A percentile compares a stretch with the other conserved stretches of the same genome.
Conservation (phyloP, 2,329 filamentous ascomycete genomes). For the Epichloe typhina region DNA sequence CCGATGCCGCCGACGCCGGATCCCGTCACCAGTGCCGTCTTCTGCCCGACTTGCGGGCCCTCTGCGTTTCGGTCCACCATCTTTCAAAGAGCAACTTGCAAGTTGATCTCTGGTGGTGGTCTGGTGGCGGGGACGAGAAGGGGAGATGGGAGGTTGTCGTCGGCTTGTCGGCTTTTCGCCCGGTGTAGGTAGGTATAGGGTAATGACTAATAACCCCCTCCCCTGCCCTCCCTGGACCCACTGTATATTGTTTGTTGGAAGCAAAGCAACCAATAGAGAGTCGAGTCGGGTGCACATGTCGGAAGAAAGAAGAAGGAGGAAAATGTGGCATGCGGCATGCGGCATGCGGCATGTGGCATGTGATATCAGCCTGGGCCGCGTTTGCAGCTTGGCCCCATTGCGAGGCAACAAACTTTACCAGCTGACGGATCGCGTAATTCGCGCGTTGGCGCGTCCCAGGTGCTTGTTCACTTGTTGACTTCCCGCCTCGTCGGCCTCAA, state of each 20-base stretch:
- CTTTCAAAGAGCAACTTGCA: background rate
- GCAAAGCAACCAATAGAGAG: too few relatives aligned
- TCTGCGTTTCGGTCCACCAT: background rate
- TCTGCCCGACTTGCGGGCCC: background rate
- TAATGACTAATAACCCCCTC: too few relatives aligned
- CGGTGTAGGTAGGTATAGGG: too few relatives aligned
- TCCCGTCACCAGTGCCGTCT: slow-evolving; percentile 4
- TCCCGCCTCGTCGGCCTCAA: background rate
- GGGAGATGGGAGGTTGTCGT: too few relatives aligned
- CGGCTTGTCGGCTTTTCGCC: too few relatives aligned
- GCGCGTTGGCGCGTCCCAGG: background rate
- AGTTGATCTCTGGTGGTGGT: background rate
- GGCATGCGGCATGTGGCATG: background rate
- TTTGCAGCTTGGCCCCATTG: too few relatives aligned
- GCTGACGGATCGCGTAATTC: background rate
- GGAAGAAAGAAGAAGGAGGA: background rate
- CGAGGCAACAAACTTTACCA: too few relatives aligned
- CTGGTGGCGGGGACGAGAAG: too few relatives aligned
- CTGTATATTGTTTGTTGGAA: too few relatives aligned
- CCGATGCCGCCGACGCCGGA: slow-evolving; percentile 14
- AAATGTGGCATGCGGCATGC: background rate
- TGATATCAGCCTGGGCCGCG: background rate
- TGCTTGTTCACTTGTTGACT: background rate
- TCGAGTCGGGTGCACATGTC: too few relatives aligned
- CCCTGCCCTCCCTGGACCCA: too few relatives aligned